Evolutionary conservation across 495 filamentous ascomycete species (phyloP), one percentile per base, ranked within the genome.

Genomic region (Aspergillus bertholletiae): DNA sequence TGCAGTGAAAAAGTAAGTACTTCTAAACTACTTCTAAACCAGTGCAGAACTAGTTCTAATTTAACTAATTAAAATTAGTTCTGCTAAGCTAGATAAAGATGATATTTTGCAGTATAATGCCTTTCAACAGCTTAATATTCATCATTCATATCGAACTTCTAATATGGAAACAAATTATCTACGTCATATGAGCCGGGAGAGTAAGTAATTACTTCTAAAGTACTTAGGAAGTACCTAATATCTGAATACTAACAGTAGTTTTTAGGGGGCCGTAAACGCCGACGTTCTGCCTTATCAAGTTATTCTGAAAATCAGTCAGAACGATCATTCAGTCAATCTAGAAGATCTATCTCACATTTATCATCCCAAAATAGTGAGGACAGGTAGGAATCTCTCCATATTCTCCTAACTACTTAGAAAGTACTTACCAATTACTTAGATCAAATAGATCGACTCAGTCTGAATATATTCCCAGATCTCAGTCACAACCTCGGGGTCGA

Each of bases 101-200:
- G 13, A 41, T 53, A 41, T 57, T 46, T 0, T 48, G 3, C 48
- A 52, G 27, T 51, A 51, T 18, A 12, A 40, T 23, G 28, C 41
- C 8, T 46, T 43, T 24, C 2, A 15, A 1, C 12, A 57, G 17
- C 53, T 49, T 23, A 51, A 39, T 44, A 7, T 48, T 27, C 41
- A 53, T 48, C 34, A 53, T 39, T 51, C 39, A 51, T 51, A 45
- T 27, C 26, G 41, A 20, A 51, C 41, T 17, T 20, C 17, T 7
- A 46, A 56, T 45, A 56, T 56, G 54, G 54, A 56, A 35, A 37
- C 21, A 4, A 51, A 46, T 50, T 50, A 56, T 24, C 24, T 46
- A 22, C 47, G 28, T 5, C 48, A 57, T 46, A 47, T 51, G 35
- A 48, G 35, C 30, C 53, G 22, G 13, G 48, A 46, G 40, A 51